phyloP scores from a whole-genome alignment of 2,329 filamentous ascomycete genomes.

The Fusarium subglutinans region DNA sequence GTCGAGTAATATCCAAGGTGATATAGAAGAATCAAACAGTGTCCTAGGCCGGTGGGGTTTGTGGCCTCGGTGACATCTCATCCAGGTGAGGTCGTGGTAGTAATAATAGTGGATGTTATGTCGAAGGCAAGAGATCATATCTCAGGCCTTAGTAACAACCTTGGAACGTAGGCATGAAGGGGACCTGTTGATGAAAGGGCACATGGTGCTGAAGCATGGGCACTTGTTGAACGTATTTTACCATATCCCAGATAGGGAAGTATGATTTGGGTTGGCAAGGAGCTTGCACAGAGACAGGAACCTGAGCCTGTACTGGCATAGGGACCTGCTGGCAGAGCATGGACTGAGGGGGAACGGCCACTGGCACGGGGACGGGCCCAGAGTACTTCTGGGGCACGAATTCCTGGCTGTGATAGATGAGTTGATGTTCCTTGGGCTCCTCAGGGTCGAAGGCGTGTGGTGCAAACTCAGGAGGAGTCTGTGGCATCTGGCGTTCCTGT shows the following conservation, averaged over 20 bases:
- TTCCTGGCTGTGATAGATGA: slow-evolving; percentile 56
- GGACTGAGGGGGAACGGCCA: slow-evolving; percentile 39
- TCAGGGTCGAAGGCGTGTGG: slow-evolving; percentile 59
- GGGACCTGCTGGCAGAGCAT: slow-evolving; percentile 46
- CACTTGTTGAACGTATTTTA: slow-evolving; percentile 62
- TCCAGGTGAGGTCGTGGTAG: slow-evolving; percentile 31
- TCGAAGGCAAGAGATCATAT: slow-evolving; percentile 2
- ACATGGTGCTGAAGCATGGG: slow-evolving; percentile 59
- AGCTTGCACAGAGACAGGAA: slow-evolving; percentile 50
- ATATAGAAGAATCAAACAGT: slow-evolving; percentile 31
- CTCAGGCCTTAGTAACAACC: slow-evolving; percentile 55
- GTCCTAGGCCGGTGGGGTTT: slow-evolving; percentile 16
- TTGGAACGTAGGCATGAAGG: slow-evolving; percentile 61
- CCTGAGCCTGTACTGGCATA: slow-evolving; percentile 47
- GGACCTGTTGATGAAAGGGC: slow-evolving; percentile 63
- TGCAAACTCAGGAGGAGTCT: slow-evolving; percentile 52
- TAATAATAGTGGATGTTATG: background rate
- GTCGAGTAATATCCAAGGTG: slow-evolving; percentile 34
- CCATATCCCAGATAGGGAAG: slow-evolving; percentile 62
- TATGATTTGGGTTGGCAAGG: slow-evolving; percentile 58
- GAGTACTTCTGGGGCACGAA: slow-evolving; percentile 58
- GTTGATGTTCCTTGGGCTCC: slow-evolving; percentile 51
- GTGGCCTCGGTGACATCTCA: slow-evolving; percentile 26
- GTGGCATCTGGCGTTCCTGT: slow-evolving; percentile 53
- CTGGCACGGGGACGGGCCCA: slow-evolving; percentile 47